A percentile compares a stretch with the other conserved stretches of the same genome.
Evolutionary conservation across 768 basidiomycete genomes (phyloP).

Genomic region (Arthromyces matolae): DNA sequence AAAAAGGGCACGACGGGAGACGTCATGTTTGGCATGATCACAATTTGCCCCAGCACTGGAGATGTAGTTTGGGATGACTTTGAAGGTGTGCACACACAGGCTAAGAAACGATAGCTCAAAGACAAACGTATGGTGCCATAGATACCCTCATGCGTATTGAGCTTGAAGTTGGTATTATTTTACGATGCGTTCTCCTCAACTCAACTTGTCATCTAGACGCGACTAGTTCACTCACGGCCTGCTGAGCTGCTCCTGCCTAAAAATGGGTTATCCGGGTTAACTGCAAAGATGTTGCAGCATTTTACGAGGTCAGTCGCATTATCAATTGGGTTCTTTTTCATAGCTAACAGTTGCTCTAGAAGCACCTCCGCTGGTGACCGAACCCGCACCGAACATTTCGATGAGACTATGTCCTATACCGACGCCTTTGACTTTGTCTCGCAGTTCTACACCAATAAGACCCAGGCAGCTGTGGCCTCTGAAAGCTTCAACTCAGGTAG

Average conservation of each 20-base stretch:
- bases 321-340: background rate
- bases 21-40: slow-evolving; percentile 66
- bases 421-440: slow-evolving; percentile 68
- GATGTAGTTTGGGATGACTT: slow-evolving; percentile 95
- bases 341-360: slow-evolving; percentile 24
- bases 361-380: slow-evolving; percentile 34
- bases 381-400: slow-evolving; percentile 63
- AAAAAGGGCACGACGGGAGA: slow-evolving; percentile 25
- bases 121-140: slow-evolving; percentile 20
- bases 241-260: slow-evolving; percentile 72
- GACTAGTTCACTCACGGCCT: slow-evolving; percentile 82
- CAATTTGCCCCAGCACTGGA: slow-evolving; percentile 82
- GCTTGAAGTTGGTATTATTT: slow-evolving; percentile 58
- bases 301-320: slow-evolving; percentile 55
- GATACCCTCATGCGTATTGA: slow-evolving; percentile 85
- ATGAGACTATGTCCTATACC: slow-evolving; percentile 51
- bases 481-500: slow-evolving; percentile 45
- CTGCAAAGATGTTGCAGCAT: slow-evolving; percentile 71
- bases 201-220: slow-evolving; percentile 52
- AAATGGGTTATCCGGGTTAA: slow-evolving; percentile 57
- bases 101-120: background rate
- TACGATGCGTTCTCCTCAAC: background rate
- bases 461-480: slow-evolving; percentile 34
- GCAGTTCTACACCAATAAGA: slow-evolving; percentile 60
- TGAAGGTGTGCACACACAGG: slow-evolving; percentile 53